These are phyloP conservation scores for Hypoxylon fragiforme DNA, from an alignment of 495 filamentous ascomycete genomes.

Conservation along the genomic window DNA sequence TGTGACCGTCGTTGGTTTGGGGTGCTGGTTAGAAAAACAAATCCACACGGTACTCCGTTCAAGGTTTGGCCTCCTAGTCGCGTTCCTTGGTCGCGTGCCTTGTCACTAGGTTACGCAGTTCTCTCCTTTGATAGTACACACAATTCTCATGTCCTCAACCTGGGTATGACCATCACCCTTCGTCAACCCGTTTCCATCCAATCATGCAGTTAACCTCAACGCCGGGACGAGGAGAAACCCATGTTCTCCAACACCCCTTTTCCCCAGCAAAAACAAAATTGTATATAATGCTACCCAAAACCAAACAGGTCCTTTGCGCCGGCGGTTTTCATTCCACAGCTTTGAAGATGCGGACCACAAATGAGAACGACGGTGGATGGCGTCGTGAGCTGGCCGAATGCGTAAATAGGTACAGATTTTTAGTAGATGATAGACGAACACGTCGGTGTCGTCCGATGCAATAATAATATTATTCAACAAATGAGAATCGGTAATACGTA, in stretches of 20 bases:
- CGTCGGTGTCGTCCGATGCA: slow-evolving; percentile 3
- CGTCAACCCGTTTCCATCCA: slow-evolving; percentile 27
- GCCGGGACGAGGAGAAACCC: slow-evolving; percentile 31
- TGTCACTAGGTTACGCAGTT: slow-evolving; percentile 8
- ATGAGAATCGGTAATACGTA: slow-evolving; percentile 30
- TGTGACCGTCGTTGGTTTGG: slow-evolving; percentile 1
- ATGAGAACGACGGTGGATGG: slow-evolving; percentile 24
- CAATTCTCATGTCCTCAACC: slow-evolving; percentile 7
- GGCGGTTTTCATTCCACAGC: slow-evolving; percentile 25
- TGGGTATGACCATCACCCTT: slow-evolving; percentile 22
- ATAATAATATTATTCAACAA: slow-evolving; percentile 27
- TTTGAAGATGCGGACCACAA: slow-evolving; percentile 24
- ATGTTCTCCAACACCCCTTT: slow-evolving; percentile 18
- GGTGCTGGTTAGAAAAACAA: neutral
- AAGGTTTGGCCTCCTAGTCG: neutral
- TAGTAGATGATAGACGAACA: neutral
- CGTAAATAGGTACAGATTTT: slow-evolving; percentile 31
- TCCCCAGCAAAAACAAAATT: slow-evolving; percentile 13
- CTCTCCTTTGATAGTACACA: slow-evolving; percentile 20
- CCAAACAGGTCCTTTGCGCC: slow-evolving; percentile 29
- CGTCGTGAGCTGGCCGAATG: slow-evolving; percentile 10
- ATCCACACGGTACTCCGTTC: slow-evolving; percentile 1
- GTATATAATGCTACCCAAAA: slow-evolving; percentile 36
- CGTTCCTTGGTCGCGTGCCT: neutral
- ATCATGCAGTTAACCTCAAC: slow-evolving; percentile 38